Evolutionary conservation across 768 basidiomycete species (phyloP), one percentile per base, ranked within the genome.

Genomic region (Pisolithus sp.): DNA sequence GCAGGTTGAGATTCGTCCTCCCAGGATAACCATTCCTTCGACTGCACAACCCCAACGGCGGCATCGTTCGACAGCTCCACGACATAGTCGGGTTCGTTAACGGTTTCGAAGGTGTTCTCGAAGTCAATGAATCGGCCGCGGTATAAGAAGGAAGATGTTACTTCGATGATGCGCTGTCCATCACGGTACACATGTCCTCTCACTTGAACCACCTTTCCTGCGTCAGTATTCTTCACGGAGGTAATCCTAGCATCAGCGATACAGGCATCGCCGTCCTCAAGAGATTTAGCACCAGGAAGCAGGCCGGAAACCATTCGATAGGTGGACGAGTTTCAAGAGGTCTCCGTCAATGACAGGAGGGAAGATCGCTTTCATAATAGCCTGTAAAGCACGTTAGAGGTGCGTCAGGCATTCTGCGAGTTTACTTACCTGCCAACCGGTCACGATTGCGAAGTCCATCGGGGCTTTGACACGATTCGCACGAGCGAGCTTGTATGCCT

Each of bases 341-440:
- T 99, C 95, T 1, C 95, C 96, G 57, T 98, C 90, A 64, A 99
- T 91, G 10, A 81, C 70, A 12, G 77, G 66, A 6, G 96, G 96
- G 83, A 99, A 99, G 70, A 98, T 95, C 1, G 93, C 84, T 68
- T 89, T 92, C 88, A 98, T 99, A 71, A 99, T 98, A n/a, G 94
- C 89, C 93, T 95, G 58, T 0, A 50, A 53, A 49, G 31, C n/a
- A 58, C 49, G 26, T 59, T 31, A 50, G n/a, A 20, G 23, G 17
- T 7, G 28, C 23, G 13, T 39, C 50, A 44, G 7, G 18, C 17
- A 44, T 1, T 3, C 21, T 36, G 23, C 51, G 26, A 40, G 26
- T 21, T 38, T 48, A 70, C 86, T 54, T 65, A 93, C 93, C 86
- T 95, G 85, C 96, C 96, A 99, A 43, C 95, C 94, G 38, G 93